Conservation (phyloP, 495 filamentous ascomycete species). For the Penicillium taxi region DNA sequence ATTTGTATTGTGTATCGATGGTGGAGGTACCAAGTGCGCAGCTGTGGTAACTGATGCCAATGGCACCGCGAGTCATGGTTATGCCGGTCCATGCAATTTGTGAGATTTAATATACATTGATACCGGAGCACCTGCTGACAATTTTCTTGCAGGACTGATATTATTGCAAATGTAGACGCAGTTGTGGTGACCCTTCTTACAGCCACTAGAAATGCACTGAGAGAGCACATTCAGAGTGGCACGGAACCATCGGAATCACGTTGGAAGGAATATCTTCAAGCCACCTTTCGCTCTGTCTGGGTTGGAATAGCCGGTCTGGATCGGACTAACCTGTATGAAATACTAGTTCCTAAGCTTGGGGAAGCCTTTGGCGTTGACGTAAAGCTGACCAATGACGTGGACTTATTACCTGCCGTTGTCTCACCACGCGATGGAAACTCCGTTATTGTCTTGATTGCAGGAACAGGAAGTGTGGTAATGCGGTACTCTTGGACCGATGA, state of each 20-base stretch:
- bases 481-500: constrained; percentile 14
- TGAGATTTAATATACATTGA: constrained; percentile 8
- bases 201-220: constrained; percentile 11
- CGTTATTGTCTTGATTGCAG: constrained; percentile 28
- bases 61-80: constrained; percentile 14
- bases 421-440: constrained; percentile 8
- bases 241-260: not conserved
- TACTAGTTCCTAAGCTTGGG: constrained; percentile 11
- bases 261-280: constrained; percentile 5
- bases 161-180: constrained; percentile 6
- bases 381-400: constrained; percentile 25
- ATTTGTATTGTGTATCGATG: constrained; percentile 33
- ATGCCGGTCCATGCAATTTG: constrained; percentile 31
- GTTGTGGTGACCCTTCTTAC: constrained; percentile 9
- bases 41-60: constrained; percentile 17
- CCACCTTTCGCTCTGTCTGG: constrained; percentile 19
- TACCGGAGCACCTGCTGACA: not conserved
- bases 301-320: constrained; percentile 24
- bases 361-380: constrained; percentile 18
- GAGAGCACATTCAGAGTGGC: not conserved
- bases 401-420: constrained; percentile 19
- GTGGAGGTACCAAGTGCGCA: constrained; percentile 31
- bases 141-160: constrained; percentile 12
- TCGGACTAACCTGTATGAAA: constrained; percentile 13
- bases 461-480: constrained; percentile 28